Base-by-base conservation (phyloP, 768 basidiomycete genomes). In the Russula griseocarnosa region DNA sequence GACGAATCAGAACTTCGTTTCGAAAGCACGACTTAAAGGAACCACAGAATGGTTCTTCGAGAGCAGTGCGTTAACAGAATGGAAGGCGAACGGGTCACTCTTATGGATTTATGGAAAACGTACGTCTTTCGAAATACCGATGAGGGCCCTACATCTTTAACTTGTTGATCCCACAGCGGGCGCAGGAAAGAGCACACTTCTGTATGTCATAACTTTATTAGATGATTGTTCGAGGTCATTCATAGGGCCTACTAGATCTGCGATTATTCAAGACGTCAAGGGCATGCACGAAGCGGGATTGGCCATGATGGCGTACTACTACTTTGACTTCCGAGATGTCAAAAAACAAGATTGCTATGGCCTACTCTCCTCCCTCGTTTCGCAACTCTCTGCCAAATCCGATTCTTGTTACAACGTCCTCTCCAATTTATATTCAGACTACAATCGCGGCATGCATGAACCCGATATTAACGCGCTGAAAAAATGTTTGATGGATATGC, bases 301-400 rank as follows among this genome's bases (percentile, higher is more conserved):
- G 24, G 60, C 60, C 2, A 44, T 42, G 18, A 44, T 61, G 52
- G 61, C 34, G 3, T 62, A 62, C 20, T 62, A 55, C 24, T 61
- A 61, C 18, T 61, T 51, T 22, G 60, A 61, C 24, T 61, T 61
- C 44, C 26, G 60, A 5, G 60, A 61, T 16, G 24, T 7, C 30
- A 16, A 36, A 9, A 61, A 61, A 11, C 60, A 61, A 30, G 20
- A 61, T 8, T 42, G n/a, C 24, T 42, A 44, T 18, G 60, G 60
- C 13, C 24, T 61, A 0, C 28, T 61, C 11, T 32, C 50, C 4
- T 61, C 60, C 42, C 60, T 61, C 52, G 22, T 53, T 22, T 38
- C 24, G 5, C 60, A 61, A 5, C 52, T 61, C 3, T 53, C 47
- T 22, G 7, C 38, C 18, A 16, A 53, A 32, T 61, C 60, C 6